A percentile compares a stretch with the other conserved stretches of the same genome.
Evolutionary conservation across 129 eudicot genomes (phyloP).

Genomic region (Arctium lappa): DNA sequence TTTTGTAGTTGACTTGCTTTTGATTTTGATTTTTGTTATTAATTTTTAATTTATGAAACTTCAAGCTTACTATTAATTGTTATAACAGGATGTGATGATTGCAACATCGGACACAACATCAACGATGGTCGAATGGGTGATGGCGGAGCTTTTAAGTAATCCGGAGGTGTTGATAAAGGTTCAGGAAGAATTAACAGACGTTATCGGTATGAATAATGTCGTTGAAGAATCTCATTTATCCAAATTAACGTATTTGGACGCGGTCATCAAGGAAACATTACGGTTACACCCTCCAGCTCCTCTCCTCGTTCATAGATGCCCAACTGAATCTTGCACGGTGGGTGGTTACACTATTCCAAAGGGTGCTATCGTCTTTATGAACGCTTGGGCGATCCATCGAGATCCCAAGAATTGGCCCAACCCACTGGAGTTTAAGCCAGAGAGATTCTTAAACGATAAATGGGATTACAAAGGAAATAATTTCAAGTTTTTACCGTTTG

Average conservation of each 20-base stretch:
- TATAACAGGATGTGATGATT: constrained; percentile 24
- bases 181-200: constrained; percentile 34
- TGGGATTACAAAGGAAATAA: too few relatives aligned
- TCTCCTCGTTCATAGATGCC: too few relatives aligned
- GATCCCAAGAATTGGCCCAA: too few relatives aligned
- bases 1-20: too few relatives aligned
- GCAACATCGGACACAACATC: constrained; percentile 46
- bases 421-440: too few relatives aligned
- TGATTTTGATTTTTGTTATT: not conserved
- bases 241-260: constrained; percentile 33
- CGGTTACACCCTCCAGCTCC: constrained; percentile 34
- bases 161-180: constrained; percentile 20
- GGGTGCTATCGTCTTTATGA: too few relatives aligned
- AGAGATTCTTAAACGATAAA: too few relatives aligned
- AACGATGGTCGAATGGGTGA: constrained; percentile 40
- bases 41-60: not conserved
- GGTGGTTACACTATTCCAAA: too few relatives aligned
- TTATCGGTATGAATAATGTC: constrained; percentile 31
- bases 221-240: constrained; percentile 37
- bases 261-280: constrained; percentile 45
- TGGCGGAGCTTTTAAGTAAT: constrained; percentile 32
- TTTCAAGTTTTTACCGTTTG: too few relatives aligned
- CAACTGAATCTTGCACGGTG: too few relatives aligned
- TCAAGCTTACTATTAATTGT: not conserved
- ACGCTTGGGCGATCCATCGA: too few relatives aligned